Evolutionary conservation across 2,329 filamentous ascomycete genomes (phyloP), one percentile per base, ranked within the genome.

Genomic region (Bipolaris oryzae): DNA sequence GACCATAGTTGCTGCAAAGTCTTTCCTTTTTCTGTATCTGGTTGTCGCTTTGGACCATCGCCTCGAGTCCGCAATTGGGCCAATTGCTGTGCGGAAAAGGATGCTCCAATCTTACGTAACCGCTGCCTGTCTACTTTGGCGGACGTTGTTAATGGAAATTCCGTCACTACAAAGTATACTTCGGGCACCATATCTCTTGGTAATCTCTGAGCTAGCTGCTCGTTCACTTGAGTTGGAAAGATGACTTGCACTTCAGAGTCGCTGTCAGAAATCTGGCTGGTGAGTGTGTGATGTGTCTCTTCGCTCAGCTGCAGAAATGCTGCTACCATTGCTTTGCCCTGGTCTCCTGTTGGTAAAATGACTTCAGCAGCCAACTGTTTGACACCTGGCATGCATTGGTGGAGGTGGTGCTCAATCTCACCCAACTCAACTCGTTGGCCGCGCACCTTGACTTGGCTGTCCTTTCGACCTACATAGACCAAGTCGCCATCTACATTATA

Each of bases 131-230:
- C 63, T 5, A 58, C 54, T 43, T 84, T 84, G 0, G 78, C 76
- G 6, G 81, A 82, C 1, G 76, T 69, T 5, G 80, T 64, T 1
- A 77, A 64, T 0, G 81, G 82, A 21, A 84, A 66, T 9, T 73
- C 55, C 20, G 70, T 76, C 31, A 83, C 60, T 0, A 78, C 74
- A 9, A 82, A 77, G 50, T 78, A 82, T 10, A 76, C 74, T 0
- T 72, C 72, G 0, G 81, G 77, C 1, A 78, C 68, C 76, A 79
- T 78, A 57, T 77, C 75, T 9, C 33, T 37, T 20, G 34, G 33
- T 7, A 39, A n/a, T 23, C 21, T 7, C 23, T 31, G 41, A 9
- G 3, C 41, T 15, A 44, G 23, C n/a, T 16, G n/a, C 7, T 31
- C 15, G 3, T 44, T 15, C n/a, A n/a, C 23, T n/a, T 42, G 20